Percentiles rank a stretch among this genome's conserved stretches.
phyloP scores from a whole-genome alignment of 2,329 filamentous ascomycete species.

The Monilinia laxa region DNA sequence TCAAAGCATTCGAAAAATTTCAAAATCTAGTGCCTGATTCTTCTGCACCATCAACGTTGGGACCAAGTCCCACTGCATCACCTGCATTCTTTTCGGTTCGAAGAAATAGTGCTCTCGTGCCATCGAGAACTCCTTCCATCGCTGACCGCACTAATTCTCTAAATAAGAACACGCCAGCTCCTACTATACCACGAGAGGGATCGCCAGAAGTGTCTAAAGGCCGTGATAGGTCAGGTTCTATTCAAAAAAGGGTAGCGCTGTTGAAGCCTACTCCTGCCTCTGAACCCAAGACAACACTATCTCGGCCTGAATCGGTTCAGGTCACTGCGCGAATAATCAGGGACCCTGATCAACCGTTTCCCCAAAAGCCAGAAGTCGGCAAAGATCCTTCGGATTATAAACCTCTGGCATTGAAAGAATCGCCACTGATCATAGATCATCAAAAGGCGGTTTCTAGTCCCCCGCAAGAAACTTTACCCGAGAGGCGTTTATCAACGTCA shows the following conservation, averaged over 20 bases:
- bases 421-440: conserved; percentile 58
- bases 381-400: conserved; percentile 46
- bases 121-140: conserved; percentile 42
- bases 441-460: conserved; percentile 43
- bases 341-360: conserved; percentile 52
- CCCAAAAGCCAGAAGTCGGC: conserved; percentile 45
- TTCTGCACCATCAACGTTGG: conserved; percentile 27
- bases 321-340: conserved; percentile 83
- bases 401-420: conserved; percentile 56
- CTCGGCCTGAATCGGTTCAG: conserved; percentile 73
- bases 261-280: conserved; percentile 31
- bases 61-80: conserved; percentile 44
- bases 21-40: conserved; percentile 49
- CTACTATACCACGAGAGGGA: conserved; percentile 47
- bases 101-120: conserved; percentile 43
- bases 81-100: conserved; percentile 61
- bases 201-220: conserved; percentile 46
- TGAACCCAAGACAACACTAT: conserved; percentile 42
- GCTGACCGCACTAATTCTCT: conserved; percentile 42
- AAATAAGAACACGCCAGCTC: conserved; percentile 40
- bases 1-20: conserved; percentile 87
- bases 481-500: conserved; percentile 33
- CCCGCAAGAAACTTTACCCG: conserved; percentile 47
- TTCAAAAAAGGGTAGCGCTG: conserved; percentile 34
- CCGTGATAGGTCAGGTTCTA: conserved; percentile 38